These are phyloP conservation scores for Salix viminalis DNA, from an alignment of 345 rosid species.

Conservation along the genomic window DNA sequence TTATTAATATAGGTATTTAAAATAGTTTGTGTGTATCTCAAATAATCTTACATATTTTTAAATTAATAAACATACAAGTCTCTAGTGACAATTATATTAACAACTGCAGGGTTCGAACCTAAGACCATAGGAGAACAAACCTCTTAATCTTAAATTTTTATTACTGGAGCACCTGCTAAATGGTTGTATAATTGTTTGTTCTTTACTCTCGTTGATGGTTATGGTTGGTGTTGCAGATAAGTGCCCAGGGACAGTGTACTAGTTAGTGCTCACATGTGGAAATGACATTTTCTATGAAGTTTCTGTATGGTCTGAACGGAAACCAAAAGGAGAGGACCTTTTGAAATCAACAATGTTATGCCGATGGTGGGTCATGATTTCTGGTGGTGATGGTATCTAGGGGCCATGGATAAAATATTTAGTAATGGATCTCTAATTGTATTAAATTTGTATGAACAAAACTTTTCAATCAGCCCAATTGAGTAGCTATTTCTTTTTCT, in stretches of 20 bases:
- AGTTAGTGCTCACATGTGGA: slow-evolving; percentile 3
- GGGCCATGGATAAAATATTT: not conserved
- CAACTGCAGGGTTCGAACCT: accelerated
- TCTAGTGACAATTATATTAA: too few relatives aligned
- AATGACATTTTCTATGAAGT: not conserved
- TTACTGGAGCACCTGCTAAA: too few relatives aligned
- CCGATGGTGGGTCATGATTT: not conserved
- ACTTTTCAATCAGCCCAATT: not conserved
- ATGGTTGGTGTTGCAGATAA: not conserved
- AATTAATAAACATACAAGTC: too few relatives aligned
- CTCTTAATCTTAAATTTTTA: too few relatives aligned
- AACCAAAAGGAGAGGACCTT: not conserved
- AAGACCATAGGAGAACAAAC: accelerated
- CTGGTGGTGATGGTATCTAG: not conserved
- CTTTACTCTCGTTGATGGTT: not conserved
- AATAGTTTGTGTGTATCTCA: too few relatives aligned
- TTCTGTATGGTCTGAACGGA: not conserved
- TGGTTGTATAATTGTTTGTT: too few relatives aligned
- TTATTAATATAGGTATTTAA: too few relatives aligned
- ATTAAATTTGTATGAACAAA: not conserved
- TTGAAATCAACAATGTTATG: not conserved
- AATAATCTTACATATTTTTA: too few relatives aligned
- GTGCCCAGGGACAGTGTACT: not conserved
- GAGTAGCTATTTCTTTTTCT: not conserved
- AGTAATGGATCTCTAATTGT: not conserved